Conservation (phyloP, 164 flowering plant genomes). For the Cinnamomum micranthum region DNA sequence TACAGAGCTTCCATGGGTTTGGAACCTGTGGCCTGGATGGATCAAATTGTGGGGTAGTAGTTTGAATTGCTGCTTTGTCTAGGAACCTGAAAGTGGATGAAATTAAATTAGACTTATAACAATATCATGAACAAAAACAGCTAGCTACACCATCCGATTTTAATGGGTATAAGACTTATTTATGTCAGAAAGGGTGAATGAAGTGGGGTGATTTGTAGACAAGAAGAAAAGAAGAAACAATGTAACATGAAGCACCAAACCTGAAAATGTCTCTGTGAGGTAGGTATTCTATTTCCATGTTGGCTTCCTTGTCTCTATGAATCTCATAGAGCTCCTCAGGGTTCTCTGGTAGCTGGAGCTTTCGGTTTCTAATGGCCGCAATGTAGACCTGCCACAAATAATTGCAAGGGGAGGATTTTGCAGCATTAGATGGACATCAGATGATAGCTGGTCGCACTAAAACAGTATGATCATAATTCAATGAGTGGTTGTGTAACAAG, state of each 20-base stretch:
- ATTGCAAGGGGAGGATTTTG: no score
- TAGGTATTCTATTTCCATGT: slow-evolving; percentile 34
- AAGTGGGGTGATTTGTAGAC: no score
- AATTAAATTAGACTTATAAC: background rate
- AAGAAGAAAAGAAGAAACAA: background rate
- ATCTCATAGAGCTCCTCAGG: slow-evolving; percentile 55
- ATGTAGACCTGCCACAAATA: slow-evolving; percentile 47
- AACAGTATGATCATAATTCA: no score
- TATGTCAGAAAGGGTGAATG: background rate
- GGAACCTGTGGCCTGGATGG: slow-evolving; percentile 6
- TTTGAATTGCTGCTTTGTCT: slow-evolving; percentile 52
- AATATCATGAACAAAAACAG: background rate
- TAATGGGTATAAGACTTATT: no score
- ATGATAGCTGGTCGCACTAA: no score
- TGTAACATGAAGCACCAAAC: slow-evolving; percentile 16
- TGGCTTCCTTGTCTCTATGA: slow-evolving; percentile 40
- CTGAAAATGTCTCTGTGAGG: slow-evolving; percentile 56
- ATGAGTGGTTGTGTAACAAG: no score
- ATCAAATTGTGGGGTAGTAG: slow-evolving; percentile 6
- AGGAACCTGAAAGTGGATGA: slow-evolving; percentile 29
- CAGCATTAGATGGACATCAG: no score
- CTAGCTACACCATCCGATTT: no score
- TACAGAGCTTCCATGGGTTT: slow-evolving; percentile 49
- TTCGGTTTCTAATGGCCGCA: slow-evolving; percentile 54
- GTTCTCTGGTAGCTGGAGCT: slow-evolving; percentile 40